phyloP scores from a whole-genome alignment of 75 land plant species.

The Pinus tabuliformis region DNA sequence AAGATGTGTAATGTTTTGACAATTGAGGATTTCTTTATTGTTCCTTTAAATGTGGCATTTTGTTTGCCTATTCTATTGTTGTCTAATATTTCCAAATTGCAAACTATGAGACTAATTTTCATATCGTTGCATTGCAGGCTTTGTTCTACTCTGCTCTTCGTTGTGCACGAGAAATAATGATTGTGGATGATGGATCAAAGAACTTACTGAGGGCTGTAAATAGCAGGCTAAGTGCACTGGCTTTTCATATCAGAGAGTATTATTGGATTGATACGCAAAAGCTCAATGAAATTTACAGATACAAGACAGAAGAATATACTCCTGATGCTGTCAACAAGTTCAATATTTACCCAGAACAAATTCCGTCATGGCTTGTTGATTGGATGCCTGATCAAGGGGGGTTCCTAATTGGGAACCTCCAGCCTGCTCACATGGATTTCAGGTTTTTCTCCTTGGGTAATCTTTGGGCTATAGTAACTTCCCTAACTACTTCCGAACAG shows the following conservation, averaged over 20 bases:
- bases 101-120: background rate
- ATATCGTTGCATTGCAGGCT: slow-evolving; percentile 39
- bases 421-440: slow-evolving; percentile 90
- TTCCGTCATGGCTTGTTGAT: slow-evolving; percentile 73
- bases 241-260: slow-evolving; percentile 79
- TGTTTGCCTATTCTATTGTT: background rate
- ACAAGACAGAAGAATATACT: slow-evolving; percentile 86
- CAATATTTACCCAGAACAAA: slow-evolving; percentile 85
- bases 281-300: slow-evolving; percentile 81
- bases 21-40: background rate
- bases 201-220: slow-evolving; percentile 63
- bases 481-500: slow-evolving; percentile 68
- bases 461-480: slow-evolving; percentile 67
- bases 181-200: slow-evolving; percentile 57
- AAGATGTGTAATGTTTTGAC: background rate
- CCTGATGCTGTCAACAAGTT: slow-evolving; percentile 80
- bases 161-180: slow-evolving; percentile 71
- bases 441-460: slow-evolving; percentile 85
- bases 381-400: slow-evolving; percentile 85
- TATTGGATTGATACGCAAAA: slow-evolving; percentile 83
- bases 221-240: slow-evolving; percentile 73
- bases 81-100: background rate
- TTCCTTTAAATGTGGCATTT: background rate
- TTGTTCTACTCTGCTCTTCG: slow-evolving; percentile 77
- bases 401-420: slow-evolving; percentile 80